Evolutionary conservation across 176 grass and related monocot genomes (phyloP), one percentile per base, ranked within the genome.

Genomic region (Bolboschoenus planiculmis): DNA sequence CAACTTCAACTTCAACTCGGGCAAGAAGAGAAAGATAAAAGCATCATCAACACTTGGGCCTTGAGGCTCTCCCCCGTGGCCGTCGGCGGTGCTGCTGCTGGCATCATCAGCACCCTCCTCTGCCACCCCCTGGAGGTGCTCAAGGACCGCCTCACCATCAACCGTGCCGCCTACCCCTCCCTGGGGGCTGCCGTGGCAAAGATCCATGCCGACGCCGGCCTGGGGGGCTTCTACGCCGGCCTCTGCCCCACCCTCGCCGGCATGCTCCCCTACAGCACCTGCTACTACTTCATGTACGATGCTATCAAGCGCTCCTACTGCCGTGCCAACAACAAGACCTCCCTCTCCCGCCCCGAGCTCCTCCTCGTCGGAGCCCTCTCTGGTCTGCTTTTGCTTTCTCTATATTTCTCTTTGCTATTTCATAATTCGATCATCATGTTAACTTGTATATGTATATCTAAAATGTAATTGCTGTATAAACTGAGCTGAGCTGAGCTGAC

Each of bases 281-380:
- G 90, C 86, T 95, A 91, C 87, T 98, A 98, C 65, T 98, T 91
- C 92, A 90, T 97, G 92, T 98, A 93, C 0, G 92, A 98, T 59
- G 89, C 87, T 2, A 93, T 95, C 59, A 95, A 93, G 81, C 85
- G 58, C 11, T 88, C 88, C 21, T 98, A 95, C 79, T 95, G 90
- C 67, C 81, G 67, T 0, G 40, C 92, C 14, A 85, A 91, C 10
- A 86, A 94, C 72, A 23, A 42, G 92, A 7, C 84, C 15, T 82
- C 88, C 5, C 73, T 95, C 64, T 88, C 46, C 59, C 89, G 89
- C 4, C 84, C 88, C 9, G 95, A 98, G 90, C 84, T 98, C 11
- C 81, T 93, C 16, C 71, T 91, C 33, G 88, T 98, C 5, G 92
- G 95, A 47, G 92, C 95, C 81, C 31, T 95, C 81, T 94, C 95